A percentile compares a stretch with the other conserved stretches of the same genome.
phyloP scores from a whole-genome alignment of 2,329 filamentous ascomycete genomes.

The Cephalotrichum gorgonifer region DNA sequence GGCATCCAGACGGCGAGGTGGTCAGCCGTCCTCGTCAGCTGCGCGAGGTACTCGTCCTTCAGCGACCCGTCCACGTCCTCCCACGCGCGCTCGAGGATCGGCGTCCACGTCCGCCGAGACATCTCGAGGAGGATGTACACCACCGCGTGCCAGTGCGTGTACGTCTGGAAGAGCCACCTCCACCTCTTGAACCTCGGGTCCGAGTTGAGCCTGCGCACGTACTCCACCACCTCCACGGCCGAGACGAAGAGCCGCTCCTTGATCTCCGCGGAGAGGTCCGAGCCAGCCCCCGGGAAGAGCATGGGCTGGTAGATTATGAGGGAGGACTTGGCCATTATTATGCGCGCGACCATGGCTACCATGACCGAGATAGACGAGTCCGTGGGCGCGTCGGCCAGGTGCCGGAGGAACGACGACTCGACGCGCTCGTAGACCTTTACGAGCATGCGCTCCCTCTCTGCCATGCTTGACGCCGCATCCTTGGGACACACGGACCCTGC shows the following conservation, averaged over 20 bases:
- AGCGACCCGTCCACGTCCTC: constrained; percentile 28
- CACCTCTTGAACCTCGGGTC: constrained; percentile 39
- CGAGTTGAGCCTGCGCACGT: constrained; percentile 53
- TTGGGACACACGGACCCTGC: constrained; percentile 19
- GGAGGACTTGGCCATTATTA: constrained; percentile 71
- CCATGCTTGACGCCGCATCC: constrained; percentile 17
- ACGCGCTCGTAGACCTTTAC: constrained; percentile 42
- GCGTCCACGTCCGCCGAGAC: constrained; percentile 35
- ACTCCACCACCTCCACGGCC: constrained; percentile 64
- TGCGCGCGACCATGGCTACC: constrained; percentile 53
- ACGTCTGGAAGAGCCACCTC: constrained; percentile 39
- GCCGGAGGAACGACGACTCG: constrained; percentile 41
- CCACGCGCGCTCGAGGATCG: constrained; percentile 40
- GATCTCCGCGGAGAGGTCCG: constrained; percentile 47
- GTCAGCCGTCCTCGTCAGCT: constrained; percentile 32
- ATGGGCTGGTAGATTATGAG: constrained; percentile 67
- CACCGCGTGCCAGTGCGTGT: constrained; percentile 40
- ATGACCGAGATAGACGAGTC: constrained; percentile 63
- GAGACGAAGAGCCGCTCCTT: constrained; percentile 61
- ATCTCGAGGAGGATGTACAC: constrained; percentile 37
- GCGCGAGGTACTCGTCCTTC: constrained; percentile 26
- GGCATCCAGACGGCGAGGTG: constrained; percentile 42
- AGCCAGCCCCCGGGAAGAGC: constrained; percentile 47
- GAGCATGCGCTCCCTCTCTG: constrained; percentile 32
- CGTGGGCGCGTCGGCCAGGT: constrained; percentile 36